Conservation (phyloP, 352 stramenopile species). For the Phytophthora pini region DNA sequence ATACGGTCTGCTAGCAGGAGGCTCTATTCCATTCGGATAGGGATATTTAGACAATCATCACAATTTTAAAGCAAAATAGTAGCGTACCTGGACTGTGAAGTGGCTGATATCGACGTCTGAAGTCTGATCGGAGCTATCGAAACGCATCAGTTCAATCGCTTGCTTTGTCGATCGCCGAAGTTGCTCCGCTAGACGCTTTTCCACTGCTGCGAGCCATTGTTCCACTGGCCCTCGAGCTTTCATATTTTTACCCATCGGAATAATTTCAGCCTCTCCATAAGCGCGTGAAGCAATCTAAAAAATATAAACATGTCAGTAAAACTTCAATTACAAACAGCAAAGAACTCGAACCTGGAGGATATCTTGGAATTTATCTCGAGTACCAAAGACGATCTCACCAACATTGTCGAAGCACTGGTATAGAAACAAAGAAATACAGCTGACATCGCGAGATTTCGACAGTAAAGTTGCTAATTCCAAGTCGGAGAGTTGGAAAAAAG, state of each 20-base stretch:
- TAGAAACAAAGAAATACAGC: constrained; percentile 60
- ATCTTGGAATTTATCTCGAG: constrained; percentile 67
- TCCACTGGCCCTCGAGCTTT: constrained; percentile 75
- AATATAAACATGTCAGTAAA: background rate
- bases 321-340: background rate
- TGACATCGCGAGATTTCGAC: constrained; percentile 52
- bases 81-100: constrained; percentile 39
- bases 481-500: constrained; percentile 73
- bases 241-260: constrained; percentile 74
- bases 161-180: constrained; percentile 64
- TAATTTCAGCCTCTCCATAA: constrained; percentile 48
- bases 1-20: constrained; percentile 63
- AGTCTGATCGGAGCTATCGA: constrained; percentile 1
- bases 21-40: constrained; percentile 19
- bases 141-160: constrained; percentile 31
- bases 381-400: constrained; percentile 58
- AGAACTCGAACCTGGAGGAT: constrained; percentile 38
- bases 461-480: constrained; percentile 61
- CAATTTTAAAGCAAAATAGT: background rate
- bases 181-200: constrained; percentile 66
- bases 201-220: constrained; percentile 66
- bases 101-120: constrained; percentile 11
- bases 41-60: background rate
- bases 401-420: constrained; percentile 82
- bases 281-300: constrained; percentile 45